Evolutionary conservation across 2,329 filamentous ascomycete genomes (phyloP), one percentile per base, ranked within the genome.

Genomic region (Pseudogymnoascus verrucosus): DNA sequence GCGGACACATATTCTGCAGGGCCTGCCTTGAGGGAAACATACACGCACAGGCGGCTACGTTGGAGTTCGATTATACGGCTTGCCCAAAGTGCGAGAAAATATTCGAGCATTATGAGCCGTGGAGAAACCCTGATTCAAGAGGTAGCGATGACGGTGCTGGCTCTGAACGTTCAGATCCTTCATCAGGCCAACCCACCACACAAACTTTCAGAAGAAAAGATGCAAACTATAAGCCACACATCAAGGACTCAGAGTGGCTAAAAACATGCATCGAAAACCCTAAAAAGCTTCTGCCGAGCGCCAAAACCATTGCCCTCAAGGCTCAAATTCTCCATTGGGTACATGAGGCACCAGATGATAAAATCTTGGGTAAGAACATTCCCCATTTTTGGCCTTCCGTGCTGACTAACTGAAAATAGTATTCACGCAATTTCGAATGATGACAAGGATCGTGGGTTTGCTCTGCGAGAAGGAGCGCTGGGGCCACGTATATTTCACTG

Each of bases 391-490:
- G 7, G 21, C 47, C 7, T 54, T 19, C 26, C 1, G n/a, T 4
- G 10, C 51, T 57, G 10, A 57, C 28, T 34, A 14, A 1, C 5
- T 34, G 5, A 34, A 57, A 44, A 83, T 83, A 64, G 73, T 88
- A 54, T 88, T 86, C 67, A 83, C 80, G 0, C 83, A 88, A 67
- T 88, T 84, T 65, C 71, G 82, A 1, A 73, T 78, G 2, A 80
- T 86, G 68, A 76, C 84, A 5, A 69, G 75, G 0, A 80, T 87
- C 16, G 68, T 88, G 2, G 71, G 67, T 0, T 76, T 74, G 1
- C 75, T 87, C 40, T 87, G 82, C 69, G 31, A 74, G 0, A 69
- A 73, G 1, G 80, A 86, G 65, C 67, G 70, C 0, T 87, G 83
- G 84, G 67, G 64, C 0, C 72, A 72, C 59, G 51, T 74, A 0